phyloP scores from a whole-genome alignment of 148 eudicot genomes.

The Chenopodium suecicum region DNA sequence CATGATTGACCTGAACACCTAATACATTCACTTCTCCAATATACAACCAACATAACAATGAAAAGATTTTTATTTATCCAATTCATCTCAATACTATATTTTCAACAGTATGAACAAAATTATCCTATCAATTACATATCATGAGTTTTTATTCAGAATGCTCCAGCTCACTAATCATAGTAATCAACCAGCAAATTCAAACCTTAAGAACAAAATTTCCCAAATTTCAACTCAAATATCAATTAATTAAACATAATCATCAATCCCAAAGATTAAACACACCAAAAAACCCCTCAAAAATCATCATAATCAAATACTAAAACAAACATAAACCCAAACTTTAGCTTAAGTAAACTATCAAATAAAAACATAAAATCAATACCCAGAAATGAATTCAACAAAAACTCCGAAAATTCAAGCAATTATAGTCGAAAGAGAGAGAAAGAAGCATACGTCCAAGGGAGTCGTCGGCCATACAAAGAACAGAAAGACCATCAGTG shows the following conservation, averaged over 20 bases:
- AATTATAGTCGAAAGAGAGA: background rate
- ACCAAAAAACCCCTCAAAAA: background rate
- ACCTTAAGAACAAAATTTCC: background rate
- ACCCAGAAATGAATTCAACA: background rate
- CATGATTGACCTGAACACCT: too few species aligned
- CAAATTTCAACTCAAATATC: background rate
- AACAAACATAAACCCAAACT: background rate
- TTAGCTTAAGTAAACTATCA: background rate
- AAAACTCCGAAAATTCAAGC: background rate
- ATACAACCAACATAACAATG: too few species aligned
- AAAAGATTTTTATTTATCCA: too few species aligned
- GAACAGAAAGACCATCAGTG: conserved; percentile 83
- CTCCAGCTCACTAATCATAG: background rate
- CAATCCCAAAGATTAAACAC: background rate
- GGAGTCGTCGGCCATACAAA: conserved; percentile 90
- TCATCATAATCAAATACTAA: background rate
- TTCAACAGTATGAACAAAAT: too few species aligned
- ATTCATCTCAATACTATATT: too few species aligned
- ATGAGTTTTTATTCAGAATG: background rate
- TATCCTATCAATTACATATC: too few species aligned
- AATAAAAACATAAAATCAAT: background rate
- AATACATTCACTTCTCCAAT: too few species aligned
- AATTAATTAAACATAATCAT: background rate
- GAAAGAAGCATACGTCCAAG: conserved; percentile 54
- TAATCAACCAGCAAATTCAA: background rate